A percentile compares a stretch with the other conserved stretches of the same genome.
phyloP scores from a whole-genome alignment of 2,329 filamentous ascomycete genomes.

The Exophiala spinifera region DNA sequence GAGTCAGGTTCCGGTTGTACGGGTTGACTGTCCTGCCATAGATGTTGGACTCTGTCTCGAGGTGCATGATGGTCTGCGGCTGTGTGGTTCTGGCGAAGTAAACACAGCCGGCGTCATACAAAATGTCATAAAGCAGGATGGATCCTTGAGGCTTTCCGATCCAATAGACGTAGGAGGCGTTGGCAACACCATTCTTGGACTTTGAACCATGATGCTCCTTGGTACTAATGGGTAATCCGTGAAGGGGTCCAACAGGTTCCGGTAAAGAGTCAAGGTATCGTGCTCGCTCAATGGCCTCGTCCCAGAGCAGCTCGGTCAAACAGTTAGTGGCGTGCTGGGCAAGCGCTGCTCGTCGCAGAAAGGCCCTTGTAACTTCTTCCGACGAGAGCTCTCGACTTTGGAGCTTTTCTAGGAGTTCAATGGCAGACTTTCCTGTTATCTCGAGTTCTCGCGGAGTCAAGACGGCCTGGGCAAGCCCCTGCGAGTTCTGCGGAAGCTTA shows the following conservation, averaged over 20 bases:
- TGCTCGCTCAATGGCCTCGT: slow-evolving; percentile 47
- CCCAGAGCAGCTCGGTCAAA: slow-evolving; percentile 52
- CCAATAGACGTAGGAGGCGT: slow-evolving; percentile 32
- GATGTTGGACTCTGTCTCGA: slow-evolving; percentile 33
- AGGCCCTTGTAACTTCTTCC: slow-evolving; percentile 50
- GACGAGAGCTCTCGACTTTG: slow-evolving; percentile 44
- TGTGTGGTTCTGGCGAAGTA: slow-evolving; percentile 28
- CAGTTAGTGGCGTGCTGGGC: slow-evolving; percentile 39
- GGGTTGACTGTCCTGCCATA: slow-evolving; percentile 50
- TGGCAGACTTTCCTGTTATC: slow-evolving; percentile 50
- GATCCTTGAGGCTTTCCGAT: slow-evolving; percentile 25
- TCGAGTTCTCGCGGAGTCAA: slow-evolving; percentile 48
- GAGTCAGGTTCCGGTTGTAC: slow-evolving; percentile 48
- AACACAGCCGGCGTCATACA: slow-evolving; percentile 32
- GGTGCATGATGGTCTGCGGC: slow-evolving; percentile 32
- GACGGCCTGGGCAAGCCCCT: slow-evolving; percentile 43
- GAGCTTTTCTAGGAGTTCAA: slow-evolving; percentile 43
- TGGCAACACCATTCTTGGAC: slow-evolving; percentile 21
- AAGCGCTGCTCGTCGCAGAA: slow-evolving; percentile 54
- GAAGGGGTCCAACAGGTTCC: slow-evolving; percentile 57
- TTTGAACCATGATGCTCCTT: slow-evolving; percentile 39
- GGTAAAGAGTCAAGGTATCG: slow-evolving; percentile 43
- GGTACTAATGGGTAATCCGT: slow-evolving; percentile 57
- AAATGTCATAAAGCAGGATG: slow-evolving; percentile 28
- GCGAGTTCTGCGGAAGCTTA: slow-evolving; percentile 34